Conservation (phyloP, 192 early-diverging fungal species). For the Geranomyces variabilis region DNA sequence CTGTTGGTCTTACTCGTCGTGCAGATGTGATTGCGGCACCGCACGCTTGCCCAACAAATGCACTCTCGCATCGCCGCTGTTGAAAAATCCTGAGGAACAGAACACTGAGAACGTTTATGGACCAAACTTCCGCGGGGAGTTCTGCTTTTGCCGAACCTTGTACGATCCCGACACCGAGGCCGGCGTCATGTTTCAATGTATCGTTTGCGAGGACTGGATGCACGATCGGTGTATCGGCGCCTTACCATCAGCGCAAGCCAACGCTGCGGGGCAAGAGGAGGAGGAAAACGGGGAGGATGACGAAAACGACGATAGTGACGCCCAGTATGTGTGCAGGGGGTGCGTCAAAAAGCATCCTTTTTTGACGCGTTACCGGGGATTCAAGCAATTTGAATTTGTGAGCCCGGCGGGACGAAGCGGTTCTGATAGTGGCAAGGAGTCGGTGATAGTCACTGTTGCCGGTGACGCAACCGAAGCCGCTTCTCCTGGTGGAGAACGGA, state of each 20-base stretch:
- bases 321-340: constrained; percentile 70
- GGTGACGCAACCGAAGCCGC: neutral
- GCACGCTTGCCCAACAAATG: constrained; percentile 41
- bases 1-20: too few species aligned
- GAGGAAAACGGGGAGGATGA: neutral
- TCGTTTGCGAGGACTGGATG: constrained; percentile 75
- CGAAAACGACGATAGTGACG: constrained; percentile 54
- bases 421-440: neutral
- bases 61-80: constrained; percentile 3
- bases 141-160: constrained; percentile 80
- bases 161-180: constrained; percentile 78
- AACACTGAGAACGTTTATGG: constrained; percentile 80
- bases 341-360: constrained; percentile 52
- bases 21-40: constrained; percentile 84
- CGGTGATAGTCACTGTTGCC: neutral
- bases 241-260: neutral
- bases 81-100: constrained; percentile 25
- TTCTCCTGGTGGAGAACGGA: neutral
- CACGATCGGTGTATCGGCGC: constrained; percentile 41
- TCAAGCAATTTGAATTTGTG: neutral
- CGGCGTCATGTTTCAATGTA: constrained; percentile 82
- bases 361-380: constrained; percentile 17
- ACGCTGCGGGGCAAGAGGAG: neutral
- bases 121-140: constrained; percentile 80
- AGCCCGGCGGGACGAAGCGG: too few species aligned